Percentiles rank a stretch among this genome's conserved stretches.
Conservation (phyloP, 2,329 filamentous ascomycete species). For the Fusarium sp. region DNA sequence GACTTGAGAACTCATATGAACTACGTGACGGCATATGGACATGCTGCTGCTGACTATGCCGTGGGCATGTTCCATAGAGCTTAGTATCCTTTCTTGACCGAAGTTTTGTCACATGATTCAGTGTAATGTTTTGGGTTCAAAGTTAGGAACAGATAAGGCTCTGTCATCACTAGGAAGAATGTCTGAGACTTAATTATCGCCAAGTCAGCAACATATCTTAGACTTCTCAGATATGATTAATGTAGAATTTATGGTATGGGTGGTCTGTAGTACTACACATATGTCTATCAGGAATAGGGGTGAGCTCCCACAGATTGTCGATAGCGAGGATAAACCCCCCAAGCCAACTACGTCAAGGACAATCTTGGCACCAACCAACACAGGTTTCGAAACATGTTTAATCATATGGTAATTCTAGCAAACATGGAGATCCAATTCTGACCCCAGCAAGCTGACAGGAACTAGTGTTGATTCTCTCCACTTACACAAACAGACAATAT, state of each 20-base stretch:
- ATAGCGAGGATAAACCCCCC: neutral
- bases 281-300: neutral
- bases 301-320: neutral
- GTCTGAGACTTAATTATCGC: no score
- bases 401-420: neutral
- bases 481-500: neutral
- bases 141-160: neutral
- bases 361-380: neutral
- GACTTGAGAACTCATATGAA: slow-evolving; percentile 33
- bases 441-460: neutral
- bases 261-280: neutral
- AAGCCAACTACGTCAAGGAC: neutral
- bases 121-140: no score
- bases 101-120: no score
- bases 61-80: slow-evolving; percentile 14
- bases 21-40: slow-evolving; percentile 29
- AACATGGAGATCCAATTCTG: neutral
- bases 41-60: slow-evolving; percentile 19
- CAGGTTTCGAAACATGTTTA: neutral
- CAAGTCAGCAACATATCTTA: neutral
- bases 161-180: neutral
- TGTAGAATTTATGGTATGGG: neutral
- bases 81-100: neutral
- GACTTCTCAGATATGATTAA: neutral
- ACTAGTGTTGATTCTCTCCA: neutral